Evolutionary conservation across 2,329 filamentous ascomycete species (phyloP).

Genomic region (Pseudogymnoascus sp.): DNA sequence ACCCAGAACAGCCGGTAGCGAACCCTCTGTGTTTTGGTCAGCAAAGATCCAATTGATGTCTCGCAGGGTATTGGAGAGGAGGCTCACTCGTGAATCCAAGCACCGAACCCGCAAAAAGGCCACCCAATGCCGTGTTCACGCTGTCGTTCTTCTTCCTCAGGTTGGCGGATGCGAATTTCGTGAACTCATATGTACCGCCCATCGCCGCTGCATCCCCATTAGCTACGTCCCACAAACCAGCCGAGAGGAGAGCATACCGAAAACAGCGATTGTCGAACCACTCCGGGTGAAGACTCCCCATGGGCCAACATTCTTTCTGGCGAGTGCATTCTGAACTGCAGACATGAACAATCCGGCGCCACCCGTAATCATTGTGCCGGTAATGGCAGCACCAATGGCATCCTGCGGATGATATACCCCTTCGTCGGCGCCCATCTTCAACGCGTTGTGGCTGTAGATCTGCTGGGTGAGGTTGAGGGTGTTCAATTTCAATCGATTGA

Average conservation of each 20-base stretch:
- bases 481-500: not conserved
- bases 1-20: conserved; percentile 53
- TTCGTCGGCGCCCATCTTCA: conserved; percentile 40
- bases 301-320: conserved; percentile 71
- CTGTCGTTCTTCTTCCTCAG: conserved; percentile 59
- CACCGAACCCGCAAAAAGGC: conserved; percentile 54
- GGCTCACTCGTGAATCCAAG: conserved; percentile 51
- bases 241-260: conserved; percentile 40
- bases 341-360: conserved; percentile 62
- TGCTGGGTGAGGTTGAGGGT: not conserved
- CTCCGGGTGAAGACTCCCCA: conserved; percentile 73
- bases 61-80: not conserved
- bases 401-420: conserved; percentile 62
- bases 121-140: conserved; percentile 56
- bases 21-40: conserved; percentile 8
- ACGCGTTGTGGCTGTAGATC: conserved; percentile 4
- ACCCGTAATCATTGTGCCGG: conserved; percentile 56
- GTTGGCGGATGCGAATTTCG: conserved; percentile 57
- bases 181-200: conserved; percentile 60
- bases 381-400: conserved; percentile 59
- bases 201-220: conserved; percentile 46
- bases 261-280: conserved; percentile 62
- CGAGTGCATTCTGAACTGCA: conserved; percentile 77
- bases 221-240: conserved; percentile 12
- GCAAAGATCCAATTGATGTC: not conserved